phyloP scores from a whole-genome alignment of 805 yeast genomes.

The Scheffersomyces coipomensis region DNA sequence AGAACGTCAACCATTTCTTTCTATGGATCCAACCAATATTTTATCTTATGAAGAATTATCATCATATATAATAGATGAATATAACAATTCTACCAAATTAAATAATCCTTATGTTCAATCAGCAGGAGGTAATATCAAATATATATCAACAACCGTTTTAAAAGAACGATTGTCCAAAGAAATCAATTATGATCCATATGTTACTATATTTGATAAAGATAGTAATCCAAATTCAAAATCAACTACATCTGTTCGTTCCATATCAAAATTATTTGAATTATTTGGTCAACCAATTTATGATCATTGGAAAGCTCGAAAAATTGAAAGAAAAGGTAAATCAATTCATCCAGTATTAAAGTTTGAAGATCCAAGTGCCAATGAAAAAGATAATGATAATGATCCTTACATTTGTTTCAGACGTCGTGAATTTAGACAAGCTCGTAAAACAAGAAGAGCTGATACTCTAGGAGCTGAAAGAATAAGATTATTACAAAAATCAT shows the following conservation, averaged over 20 bases:
- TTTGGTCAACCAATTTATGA: slow-evolving; percentile 72
- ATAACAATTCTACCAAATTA: slow-evolving; percentile 23
- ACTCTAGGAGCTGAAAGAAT: slow-evolving; percentile 84
- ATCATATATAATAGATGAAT: slow-evolving; percentile 41
- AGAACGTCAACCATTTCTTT: slow-evolving; percentile 83
- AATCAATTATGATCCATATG: slow-evolving; percentile 52
- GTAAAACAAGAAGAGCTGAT: slow-evolving; percentile 95
- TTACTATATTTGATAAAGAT: slow-evolving; percentile 56
- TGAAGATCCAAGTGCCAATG: slow-evolving; percentile 72
- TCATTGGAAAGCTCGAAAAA: slow-evolving; percentile 79
- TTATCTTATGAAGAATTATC: slow-evolving; percentile 68
- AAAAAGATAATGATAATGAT: slow-evolving; percentile 83
- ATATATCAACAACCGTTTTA: slow-evolving; percentile 54
- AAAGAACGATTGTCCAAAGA: slow-evolving; percentile 58
- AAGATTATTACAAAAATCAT: slow-evolving; percentile 68
- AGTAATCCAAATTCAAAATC: slow-evolving; percentile 17
- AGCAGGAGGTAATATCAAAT: slow-evolving; percentile 26
- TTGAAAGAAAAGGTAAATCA: slow-evolving; percentile 64
- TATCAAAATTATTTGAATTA: slow-evolving; percentile 46
- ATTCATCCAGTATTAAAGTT: slow-evolving; percentile 76
- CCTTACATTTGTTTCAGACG: slow-evolving; percentile 95
- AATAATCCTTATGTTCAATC: slow-evolving; percentile 22
- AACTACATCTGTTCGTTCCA: slow-evolving; percentile 36
- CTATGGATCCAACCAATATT: slow-evolving; percentile 81
- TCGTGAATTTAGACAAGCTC: slow-evolving; percentile 90